Evolutionary conservation across 1,284 basidiomycete species (phyloP), one percentile per base, ranked within the genome.

Genomic region (Leccinum insolens): DNA sequence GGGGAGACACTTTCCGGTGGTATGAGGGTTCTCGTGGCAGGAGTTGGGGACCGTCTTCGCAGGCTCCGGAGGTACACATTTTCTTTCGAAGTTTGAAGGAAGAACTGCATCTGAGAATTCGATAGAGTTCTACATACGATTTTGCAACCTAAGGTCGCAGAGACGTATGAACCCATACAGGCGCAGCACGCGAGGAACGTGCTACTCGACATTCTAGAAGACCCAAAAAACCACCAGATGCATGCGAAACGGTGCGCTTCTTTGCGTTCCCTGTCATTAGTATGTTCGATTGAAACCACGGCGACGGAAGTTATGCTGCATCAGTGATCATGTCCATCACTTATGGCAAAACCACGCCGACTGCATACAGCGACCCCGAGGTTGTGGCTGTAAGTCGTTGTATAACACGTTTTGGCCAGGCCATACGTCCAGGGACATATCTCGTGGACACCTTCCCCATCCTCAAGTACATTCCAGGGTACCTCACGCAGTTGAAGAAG

Each of bases 301-400:
- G 22, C 59, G 34, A 25, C 12, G n/a, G 14, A 22, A 90, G 88
- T 59, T 91, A 88, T 71, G 85, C 89, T 0, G 87, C 89, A 1
- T 85, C 85, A 2, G 83, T 90, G 2, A 87, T 90, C 9, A 84
- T 92, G 81, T 82, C 84, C 3, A 80, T 91, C 41, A 87, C 89
- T 3, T 92, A 91, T 71, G 89, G 89, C 6, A 88, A 87, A 68
- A 79, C 58, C 15, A 76, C 74, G 1, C 69, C 73, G 20, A 74
- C 74, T 11, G 44, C 67, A 12, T 66, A 68, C 11, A 67, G 31
- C 25, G 73, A 76, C 60, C 71, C 74, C 8, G 86, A 89, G 52
- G 63, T 75, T 4, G 14, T 68, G 2, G 65, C 60, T 2, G 37
- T 74, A 15, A 67, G 66, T 22, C 71, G 65, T 5, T 68, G 65